A percentile compares a stretch with the other conserved stretches of the same genome.
phyloP scores from a whole-genome alignment of 176 grass and related monocot species.

The Phoenix dactylifera region DNA sequence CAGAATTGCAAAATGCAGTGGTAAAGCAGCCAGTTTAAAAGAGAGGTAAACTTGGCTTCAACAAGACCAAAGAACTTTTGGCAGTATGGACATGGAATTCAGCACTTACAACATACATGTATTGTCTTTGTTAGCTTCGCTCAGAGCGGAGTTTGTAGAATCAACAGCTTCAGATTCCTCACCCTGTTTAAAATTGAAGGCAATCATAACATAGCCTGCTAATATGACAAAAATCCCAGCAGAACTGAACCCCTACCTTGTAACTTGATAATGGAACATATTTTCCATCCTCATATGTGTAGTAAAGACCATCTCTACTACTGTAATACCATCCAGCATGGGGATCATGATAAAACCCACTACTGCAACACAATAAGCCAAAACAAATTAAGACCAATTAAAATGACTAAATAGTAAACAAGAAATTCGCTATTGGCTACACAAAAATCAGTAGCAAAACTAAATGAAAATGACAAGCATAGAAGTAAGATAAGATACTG shows the following conservation, averaged over 20 bases:
- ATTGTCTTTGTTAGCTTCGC: slow-evolving; percentile 10
- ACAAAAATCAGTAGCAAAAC: too few species aligned
- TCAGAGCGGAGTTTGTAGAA: slow-evolving; percentile 18
- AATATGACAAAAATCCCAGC: background rate
- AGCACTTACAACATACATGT: slow-evolving; percentile 21
- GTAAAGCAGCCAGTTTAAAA: too few species aligned
- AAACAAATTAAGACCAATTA: background rate
- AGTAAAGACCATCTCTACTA: slow-evolving; percentile 60
- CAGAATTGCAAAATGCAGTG: too few species aligned
- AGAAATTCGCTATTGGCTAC: too few species aligned
- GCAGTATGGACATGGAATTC: too few species aligned
- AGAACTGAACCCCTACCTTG: slow-evolving; percentile 18
- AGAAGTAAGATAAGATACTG: too few species aligned
- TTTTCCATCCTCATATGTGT: slow-evolving; percentile 51
- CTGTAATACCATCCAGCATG: slow-evolving; percentile 75
- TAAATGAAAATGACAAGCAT: too few species aligned
- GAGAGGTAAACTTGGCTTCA: too few species aligned
- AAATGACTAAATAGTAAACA: too few species aligned
- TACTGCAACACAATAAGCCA: slow-evolving; percentile 32
- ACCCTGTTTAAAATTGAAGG: slow-evolving; percentile 15
- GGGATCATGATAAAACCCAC: slow-evolving; percentile 84
- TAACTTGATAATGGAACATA: slow-evolving; percentile 32
- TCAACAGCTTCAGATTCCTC: slow-evolving; percentile 22
- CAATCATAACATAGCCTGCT: too few species aligned
- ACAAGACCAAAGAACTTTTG: too few species aligned